Base-by-base conservation (phyloP, 2,329 filamentous ascomycete species). In the Colletotrichum sidae region DNA sequence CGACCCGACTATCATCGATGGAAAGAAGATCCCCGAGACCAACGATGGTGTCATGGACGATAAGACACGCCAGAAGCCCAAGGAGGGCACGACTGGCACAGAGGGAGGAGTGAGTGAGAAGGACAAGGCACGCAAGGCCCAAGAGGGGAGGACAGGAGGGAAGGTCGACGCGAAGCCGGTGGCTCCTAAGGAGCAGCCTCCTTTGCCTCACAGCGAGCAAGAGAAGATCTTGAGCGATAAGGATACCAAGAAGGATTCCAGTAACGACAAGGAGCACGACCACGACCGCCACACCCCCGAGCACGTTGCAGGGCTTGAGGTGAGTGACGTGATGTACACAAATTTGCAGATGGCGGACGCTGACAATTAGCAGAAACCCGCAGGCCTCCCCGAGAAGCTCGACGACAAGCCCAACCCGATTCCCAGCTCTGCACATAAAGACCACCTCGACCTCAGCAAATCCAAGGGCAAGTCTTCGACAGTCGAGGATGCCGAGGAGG, bases 41-140 rank as follows among this genome's bases (percentile, higher is more conserved):
- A 89, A 90, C 70, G 88, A 97, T 75, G 93, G 94, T 45, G 93
- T 97, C 64, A 97, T 97, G 95, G 92, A 97, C 74, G 94, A 97
- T 77, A 92, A 91, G 68, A 86, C 92, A 74, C 85, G 93, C 69
- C 80, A 86, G 42, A 85, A 87, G 45, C 93, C 94, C 5, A 94
- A 94, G 75, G 86, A 94, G 75, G 95, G 94, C 51, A 96, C 93
- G 2, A 92, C 91, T 4, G 95, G 95, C 44, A 97, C 92, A 2
- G 92, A 94, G 74, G 94, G 94, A 11, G 94, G 95, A 56, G 92
- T 98, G 46, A 93, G 91, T 34, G 92, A 94, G 75, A 97, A 96
- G 78, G 89, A 89, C 70, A 96, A 93, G 80, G 90, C 89, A 53
- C 86, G 88, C 67, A 90, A 91, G 73, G 84, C 86, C 42, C 84